Evolutionary conservation across 2,329 filamentous ascomycete species (phyloP), one percentile per base, ranked within the genome.

Genomic region (Fusarium robinianum): DNA sequence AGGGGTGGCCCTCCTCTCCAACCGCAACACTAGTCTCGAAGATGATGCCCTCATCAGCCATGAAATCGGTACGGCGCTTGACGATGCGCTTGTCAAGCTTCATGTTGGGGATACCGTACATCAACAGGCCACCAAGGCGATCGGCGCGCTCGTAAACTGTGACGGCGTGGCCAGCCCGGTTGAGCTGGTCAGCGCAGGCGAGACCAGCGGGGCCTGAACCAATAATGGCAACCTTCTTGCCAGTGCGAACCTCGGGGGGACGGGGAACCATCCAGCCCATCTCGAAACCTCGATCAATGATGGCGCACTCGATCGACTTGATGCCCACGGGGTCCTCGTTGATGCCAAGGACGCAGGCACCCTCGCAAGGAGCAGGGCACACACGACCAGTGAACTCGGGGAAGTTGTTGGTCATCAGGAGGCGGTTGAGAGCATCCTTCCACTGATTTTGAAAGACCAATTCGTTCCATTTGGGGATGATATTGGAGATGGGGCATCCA

Each of bases 21-120:
- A 97, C 80, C 23, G 84, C 74, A 41, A 89, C 83, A 49, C 85
- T 83, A 21, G 88, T 87, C 71, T 88, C 83, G 73, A 95, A 96
- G 37, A 79, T 78, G 64, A 96, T 74, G 34, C 92, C 92, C 72
- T 96, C 92, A 4, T 84, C 81, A 41, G 87, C 88, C 88, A 96
- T 92, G 71, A 97, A 90, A 71, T 96, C 89, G 34, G 94, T 90
- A 68, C 92, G 88, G 38, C 92, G 88, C 78, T 96, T 92, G 49
- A 97, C 92, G 53, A 96, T 85, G 66, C 90, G 90, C 80, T 97
- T 97, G 76, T 97, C 92, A 27, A 97, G 87, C 78, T 97, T 97
- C 92, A 97, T 97, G 78, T 97, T 97, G 57, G 92, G 92, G 58
- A 97, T 97, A 58, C 92, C 92, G 66, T 97, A 96, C 92, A 96